Evolutionary conservation across 371 early-diverging fungal species (phyloP), one percentile per base, ranked within the genome.

Genomic region (Lichtheimia hyalospora): DNA sequence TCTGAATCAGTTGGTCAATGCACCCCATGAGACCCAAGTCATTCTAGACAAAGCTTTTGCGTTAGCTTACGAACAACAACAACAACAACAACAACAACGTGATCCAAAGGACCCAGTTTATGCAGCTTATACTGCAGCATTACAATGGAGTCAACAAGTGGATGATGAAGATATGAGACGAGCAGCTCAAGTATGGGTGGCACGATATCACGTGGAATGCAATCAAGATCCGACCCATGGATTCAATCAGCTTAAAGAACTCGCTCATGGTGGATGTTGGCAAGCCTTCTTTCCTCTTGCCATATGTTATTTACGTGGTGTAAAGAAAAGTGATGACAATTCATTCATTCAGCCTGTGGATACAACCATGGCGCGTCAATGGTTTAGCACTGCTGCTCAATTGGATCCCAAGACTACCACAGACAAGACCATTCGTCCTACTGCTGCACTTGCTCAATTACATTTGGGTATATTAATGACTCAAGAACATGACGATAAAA

Each of bases 381-480:
- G 90, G 86, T 93, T 89, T 67, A 57, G 62, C 6, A 79, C 72
- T 28, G 79, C 88, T 16, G 89, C 92, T 10, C 84, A 89, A 63
- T 74, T 88, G 57, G 78, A 87, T 52, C 89, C 82, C 2, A n/a
- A 3, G 6, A 34, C 34, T 0, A 70, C 83, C 49, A 77, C 75
- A 13, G 85, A 81, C 63, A 69, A 78, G 12, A 80, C 86, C 53
- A 90, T 86, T 15, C 71, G 83, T 16, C 40, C 57, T 8, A 28
- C 56, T 23, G 54, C 55, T 44, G 60, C 62, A 0, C 56, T 64
- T 40, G 71, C 71, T 4, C 71, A 71, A 39, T 65, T 64, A 28
- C 67, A 60, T 20, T 42, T 67, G 6, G 71, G 60, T 1, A 53
- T 54, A 18, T 60, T 67, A 57, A 42, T 67, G 14, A 43, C 61